A percentile compares a stretch with the other conserved stretches of the same genome.
Evolutionary conservation across 331 rosid genomes (phyloP).

Genomic region (Prunus yedoensis): DNA sequence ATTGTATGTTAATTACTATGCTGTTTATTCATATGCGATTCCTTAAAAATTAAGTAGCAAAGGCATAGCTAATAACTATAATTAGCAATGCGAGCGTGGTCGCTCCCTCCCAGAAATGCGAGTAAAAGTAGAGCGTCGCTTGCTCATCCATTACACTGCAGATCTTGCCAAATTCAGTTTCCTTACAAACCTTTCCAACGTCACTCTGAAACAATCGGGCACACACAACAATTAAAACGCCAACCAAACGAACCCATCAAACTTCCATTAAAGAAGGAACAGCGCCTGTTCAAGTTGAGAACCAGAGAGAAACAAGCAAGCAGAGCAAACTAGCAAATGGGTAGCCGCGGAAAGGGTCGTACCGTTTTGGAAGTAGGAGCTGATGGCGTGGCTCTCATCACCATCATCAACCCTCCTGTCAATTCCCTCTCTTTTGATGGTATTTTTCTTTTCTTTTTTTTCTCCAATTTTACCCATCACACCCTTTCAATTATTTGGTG

Average conservation of each 20-base stretch:
- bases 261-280: neutral
- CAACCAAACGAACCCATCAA: neutral
- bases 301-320: neutral
- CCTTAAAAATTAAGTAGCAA: no score
- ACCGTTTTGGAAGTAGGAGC: constrained; percentile 70
- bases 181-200: neutral
- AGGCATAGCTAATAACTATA: no score
- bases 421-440: constrained; percentile 93
- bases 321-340: constrained; percentile 33
- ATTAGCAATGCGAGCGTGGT: neutral
- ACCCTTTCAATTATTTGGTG: neutral
- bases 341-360: constrained; percentile 52
- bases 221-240: constrained; percentile 13
- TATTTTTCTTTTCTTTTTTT: constrained; percentile 16
- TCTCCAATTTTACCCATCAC: neutral
- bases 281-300: neutral
- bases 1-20: no score
- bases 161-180: neutral
- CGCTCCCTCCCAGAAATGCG: neutral
- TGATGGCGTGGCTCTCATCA: constrained; percentile 86
- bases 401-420: constrained; percentile 90
- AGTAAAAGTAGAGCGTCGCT: neutral
- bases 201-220: constrained; percentile 1
- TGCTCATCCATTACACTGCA: no score
- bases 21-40: no score